Conservation (phyloP, 345 rosid species). For the Melaleuca alternifolia region DNA sequence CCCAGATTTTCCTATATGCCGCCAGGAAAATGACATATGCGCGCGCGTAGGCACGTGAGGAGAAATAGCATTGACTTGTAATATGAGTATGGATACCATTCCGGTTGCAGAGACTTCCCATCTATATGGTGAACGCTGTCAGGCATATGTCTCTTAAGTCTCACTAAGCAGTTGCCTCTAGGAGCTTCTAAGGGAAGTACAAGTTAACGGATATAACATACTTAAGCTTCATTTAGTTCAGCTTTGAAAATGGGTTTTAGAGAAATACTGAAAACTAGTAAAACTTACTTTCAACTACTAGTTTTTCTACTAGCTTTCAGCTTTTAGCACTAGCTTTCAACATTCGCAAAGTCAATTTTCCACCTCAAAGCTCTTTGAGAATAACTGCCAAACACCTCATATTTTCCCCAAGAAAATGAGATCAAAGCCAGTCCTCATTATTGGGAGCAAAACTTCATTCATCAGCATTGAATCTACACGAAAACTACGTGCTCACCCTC, state of each 20-base stretch:
- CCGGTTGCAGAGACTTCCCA: not conserved
- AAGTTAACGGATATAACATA: not conserved
- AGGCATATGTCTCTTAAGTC: not conserved
- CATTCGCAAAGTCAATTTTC: too few relatives aligned
- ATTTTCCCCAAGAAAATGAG: too few relatives aligned
- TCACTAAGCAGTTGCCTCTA: not conserved
- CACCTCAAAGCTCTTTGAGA: too few relatives aligned
- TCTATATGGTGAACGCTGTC: not conserved
- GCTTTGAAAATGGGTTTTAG: too few relatives aligned
- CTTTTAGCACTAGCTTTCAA: too few relatives aligned
- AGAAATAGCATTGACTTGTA: not conserved
- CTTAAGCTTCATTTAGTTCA: too few relatives aligned
- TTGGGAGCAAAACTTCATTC: not conserved
- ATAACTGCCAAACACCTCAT: too few relatives aligned
- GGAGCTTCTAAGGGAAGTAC: not conserved
- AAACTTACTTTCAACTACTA: too few relatives aligned
- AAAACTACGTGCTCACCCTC: not conserved
- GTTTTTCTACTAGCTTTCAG: too few relatives aligned
- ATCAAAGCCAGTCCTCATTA: not conserved
- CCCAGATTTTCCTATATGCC: not conserved
- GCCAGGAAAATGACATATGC: not conserved
- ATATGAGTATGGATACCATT: not conserved
- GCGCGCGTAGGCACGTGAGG: fast-evolving
- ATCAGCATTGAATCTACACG: not conserved
- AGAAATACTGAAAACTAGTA: too few relatives aligned